Percentiles rank a stretch among this genome's conserved stretches.
Conservation (phyloP, 441 rosid genomes). For the Sinapis alba region DNA sequence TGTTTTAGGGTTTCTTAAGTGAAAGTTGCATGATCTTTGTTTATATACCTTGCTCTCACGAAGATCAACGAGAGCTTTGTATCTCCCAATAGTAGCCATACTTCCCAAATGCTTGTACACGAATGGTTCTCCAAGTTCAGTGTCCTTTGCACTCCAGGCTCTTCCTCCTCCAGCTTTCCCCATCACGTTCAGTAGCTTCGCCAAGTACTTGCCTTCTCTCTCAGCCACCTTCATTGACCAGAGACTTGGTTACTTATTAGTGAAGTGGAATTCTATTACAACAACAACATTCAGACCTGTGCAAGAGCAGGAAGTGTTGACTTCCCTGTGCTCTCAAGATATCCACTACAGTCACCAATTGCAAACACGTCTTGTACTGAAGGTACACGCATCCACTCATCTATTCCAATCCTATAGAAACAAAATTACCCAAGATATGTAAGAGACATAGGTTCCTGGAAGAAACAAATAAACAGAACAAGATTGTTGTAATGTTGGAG, state of each 20-base stretch:
- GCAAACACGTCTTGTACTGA: conserved; percentile 85
- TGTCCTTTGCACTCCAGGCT: conserved; percentile 53
- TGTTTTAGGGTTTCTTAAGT: background rate
- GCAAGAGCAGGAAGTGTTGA: conserved; percentile 93
- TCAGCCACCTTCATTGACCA: conserved; percentile 72
- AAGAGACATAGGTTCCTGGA: background rate
- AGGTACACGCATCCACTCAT: conserved; percentile 81
- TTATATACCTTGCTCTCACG: conserved; percentile 74
- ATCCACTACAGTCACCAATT: conserved; percentile 92
- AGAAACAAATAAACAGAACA: background rate
- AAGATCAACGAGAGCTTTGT: conserved; percentile 88
- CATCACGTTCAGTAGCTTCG: conserved; percentile 58
- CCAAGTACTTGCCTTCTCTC: conserved; percentile 85
- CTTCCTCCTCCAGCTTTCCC: conserved; percentile 73
- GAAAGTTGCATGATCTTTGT: background rate
- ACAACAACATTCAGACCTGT: conserved; percentile 50
- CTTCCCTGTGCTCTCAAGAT: conserved; percentile 77
- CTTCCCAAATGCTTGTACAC: conserved; percentile 88
- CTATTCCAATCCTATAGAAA: conserved; percentile 69
- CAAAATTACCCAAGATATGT: conserved; percentile 2
- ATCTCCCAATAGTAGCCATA: conserved; percentile 92
- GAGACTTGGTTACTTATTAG: background rate
- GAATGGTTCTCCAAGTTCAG: conserved; percentile 70
- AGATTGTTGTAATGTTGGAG: background rate
- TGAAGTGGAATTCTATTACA: background rate